These are phyloP conservation scores for Symbiodinium pilosum DNA, from an alignment of 73 alveolate species.

Conservation along the genomic window DNA sequence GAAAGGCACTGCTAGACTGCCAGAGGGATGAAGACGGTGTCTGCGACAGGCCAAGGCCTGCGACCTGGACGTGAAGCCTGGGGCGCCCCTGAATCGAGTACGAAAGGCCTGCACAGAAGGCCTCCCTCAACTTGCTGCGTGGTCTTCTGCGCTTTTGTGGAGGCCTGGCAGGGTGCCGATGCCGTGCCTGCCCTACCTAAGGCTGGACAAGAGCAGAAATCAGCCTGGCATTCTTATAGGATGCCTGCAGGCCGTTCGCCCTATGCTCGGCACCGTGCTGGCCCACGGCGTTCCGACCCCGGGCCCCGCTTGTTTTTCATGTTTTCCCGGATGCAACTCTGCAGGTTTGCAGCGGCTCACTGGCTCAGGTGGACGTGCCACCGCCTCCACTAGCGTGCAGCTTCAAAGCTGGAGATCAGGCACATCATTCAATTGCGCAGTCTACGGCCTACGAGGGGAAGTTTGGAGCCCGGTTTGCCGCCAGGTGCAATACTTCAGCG, in stretches of 20 bases:
- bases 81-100: slow-evolving; percentile 69
- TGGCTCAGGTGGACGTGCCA: slow-evolving; percentile 66
- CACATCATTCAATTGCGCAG: background rate
- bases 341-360: background rate
- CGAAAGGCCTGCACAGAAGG: slow-evolving; percentile 57
- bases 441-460: background rate
- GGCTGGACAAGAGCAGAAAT: no score
- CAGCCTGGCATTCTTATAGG: no score
- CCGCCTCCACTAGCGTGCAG: slow-evolving; percentile 88
- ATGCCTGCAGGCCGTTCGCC: background rate
- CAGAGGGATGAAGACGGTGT: no score
- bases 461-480: no score
- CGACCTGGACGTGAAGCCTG: slow-evolving; percentile 90
- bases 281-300: slow-evolving; percentile 7
- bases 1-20: background rate
- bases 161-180: no score
- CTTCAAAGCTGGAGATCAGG: slow-evolving; percentile 89
- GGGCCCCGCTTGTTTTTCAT: background rate
- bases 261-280: background rate
- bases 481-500: slow-evolving; percentile 89
- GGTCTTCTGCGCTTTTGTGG: no score
- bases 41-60: slow-evolving; percentile 22
- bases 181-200: no score
- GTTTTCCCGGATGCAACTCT: no score
- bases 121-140: no score